Conservation (phyloP, 1,139 yeast species). For the Zygosaccharomyces pseudobailii region DNA sequence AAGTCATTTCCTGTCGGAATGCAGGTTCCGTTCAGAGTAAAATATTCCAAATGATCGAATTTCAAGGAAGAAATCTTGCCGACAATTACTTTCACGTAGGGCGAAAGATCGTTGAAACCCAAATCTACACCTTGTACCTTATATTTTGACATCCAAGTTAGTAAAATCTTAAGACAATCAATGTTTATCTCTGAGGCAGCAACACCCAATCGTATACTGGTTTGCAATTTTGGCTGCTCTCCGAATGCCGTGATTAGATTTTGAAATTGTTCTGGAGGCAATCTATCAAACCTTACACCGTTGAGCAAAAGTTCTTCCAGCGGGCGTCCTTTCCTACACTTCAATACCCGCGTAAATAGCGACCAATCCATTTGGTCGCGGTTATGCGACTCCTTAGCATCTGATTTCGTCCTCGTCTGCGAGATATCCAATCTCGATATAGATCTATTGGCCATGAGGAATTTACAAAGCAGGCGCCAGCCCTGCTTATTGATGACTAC, state of each 20-base stretch:
- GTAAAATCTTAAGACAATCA: slow-evolving; percentile 52
- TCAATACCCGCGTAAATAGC: slow-evolving; percentile 55
- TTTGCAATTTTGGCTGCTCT: slow-evolving; percentile 26
- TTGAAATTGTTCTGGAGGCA: slow-evolving; percentile 46
- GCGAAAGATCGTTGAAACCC: slow-evolving; percentile 70
- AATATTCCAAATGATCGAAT: slow-evolving; percentile 40
- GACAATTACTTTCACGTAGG: slow-evolving; percentile 43
- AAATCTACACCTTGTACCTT: slow-evolving; percentile 75
- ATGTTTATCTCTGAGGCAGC: slow-evolving; percentile 64
- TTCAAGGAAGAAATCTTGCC: slow-evolving; percentile 27
- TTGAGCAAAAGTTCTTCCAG: slow-evolving; percentile 78
- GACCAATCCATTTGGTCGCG: slow-evolving; percentile 78
- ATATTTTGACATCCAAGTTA: slow-evolving; percentile 57
- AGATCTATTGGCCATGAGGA: slow-evolving; percentile 53
- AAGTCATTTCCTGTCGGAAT: slow-evolving; percentile 52
- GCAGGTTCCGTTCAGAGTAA: slow-evolving; percentile 69
- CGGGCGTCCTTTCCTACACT: slow-evolving; percentile 51
- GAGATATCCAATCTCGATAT: slow-evolving; percentile 73
- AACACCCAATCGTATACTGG: slow-evolving; percentile 67
- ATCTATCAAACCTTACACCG: slow-evolving; percentile 56
- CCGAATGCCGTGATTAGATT: slow-evolving; percentile 41
- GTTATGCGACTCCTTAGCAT: slow-evolving; percentile 46
- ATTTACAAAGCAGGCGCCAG: slow-evolving; percentile 73
- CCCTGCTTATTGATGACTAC: slow-evolving; percentile 67
- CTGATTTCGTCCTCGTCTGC: slow-evolving; percentile 61